Percentiles rank a stretch among this genome's conserved stretches.
Evolutionary conservation across 2,329 filamentous ascomycete genomes (phyloP).

Genomic region (Aschersonia sp.): DNA sequence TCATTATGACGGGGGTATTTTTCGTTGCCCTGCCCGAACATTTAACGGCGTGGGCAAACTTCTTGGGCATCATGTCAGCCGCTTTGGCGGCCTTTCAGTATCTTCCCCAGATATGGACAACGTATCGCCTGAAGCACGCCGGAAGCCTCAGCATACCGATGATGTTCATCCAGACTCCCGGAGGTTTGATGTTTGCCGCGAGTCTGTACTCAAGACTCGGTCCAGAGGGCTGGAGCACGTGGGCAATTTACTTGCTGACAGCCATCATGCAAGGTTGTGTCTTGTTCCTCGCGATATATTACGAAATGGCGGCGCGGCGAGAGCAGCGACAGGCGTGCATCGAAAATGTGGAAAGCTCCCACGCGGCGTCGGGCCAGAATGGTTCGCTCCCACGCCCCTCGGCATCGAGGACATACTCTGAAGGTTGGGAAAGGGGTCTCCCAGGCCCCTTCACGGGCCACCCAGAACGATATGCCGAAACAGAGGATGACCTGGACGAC

Average conservation of each 20-base stretch:
- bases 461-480: constrained; percentile 35
- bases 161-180: constrained; percentile 97
- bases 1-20: constrained; percentile 56
- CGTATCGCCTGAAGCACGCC: constrained; percentile 70
- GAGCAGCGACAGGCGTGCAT: constrained; percentile 8
- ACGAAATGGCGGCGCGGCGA: constrained; percentile 39
- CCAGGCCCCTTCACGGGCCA: constrained; percentile 37
- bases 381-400: constrained; percentile 17
- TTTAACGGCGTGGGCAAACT: constrained; percentile 69
- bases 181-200: constrained; percentile 76
- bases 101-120: constrained; percentile 88
- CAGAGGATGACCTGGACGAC: constrained; percentile 34
- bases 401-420: constrained; percentile 29
- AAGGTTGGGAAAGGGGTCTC: constrained; percentile 35
- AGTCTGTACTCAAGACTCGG: constrained; percentile 74
- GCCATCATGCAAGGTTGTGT: constrained; percentile 73
- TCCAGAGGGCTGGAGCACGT: constrained; percentile 80
- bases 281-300: constrained; percentile 67
- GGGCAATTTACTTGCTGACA: constrained; percentile 82
- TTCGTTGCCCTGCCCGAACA: constrained; percentile 45
- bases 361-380: no score
- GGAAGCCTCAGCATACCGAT: constrained; percentile 90
- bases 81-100: constrained; percentile 79
- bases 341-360: no score
- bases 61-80: constrained; percentile 68